These are phyloP conservation scores for Vaccinium myrtillus DNA, from an alignment of 148 eudicot species.

Conservation along the genomic window DNA sequence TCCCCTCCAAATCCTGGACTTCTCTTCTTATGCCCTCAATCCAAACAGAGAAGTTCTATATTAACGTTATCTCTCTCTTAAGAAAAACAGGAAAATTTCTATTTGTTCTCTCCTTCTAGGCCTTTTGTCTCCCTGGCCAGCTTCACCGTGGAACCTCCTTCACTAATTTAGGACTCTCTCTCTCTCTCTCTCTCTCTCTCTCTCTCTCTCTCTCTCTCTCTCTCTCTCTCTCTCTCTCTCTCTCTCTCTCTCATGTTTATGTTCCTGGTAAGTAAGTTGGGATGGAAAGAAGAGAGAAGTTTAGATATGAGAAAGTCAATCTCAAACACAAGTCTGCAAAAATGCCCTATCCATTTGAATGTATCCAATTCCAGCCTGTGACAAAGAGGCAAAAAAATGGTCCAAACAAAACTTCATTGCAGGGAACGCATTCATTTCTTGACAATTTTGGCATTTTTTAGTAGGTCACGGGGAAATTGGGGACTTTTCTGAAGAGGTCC, in stretches of 20 bases:
- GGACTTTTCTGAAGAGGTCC: background rate
- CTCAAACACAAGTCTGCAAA: background rate
- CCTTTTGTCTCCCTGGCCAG: background rate
- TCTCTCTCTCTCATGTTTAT: background rate
- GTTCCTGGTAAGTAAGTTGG: background rate
- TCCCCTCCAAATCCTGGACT: background rate
- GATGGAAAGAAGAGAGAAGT: background rate
- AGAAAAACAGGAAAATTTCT: background rate
- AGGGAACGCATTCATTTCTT: constrained; percentile 13
- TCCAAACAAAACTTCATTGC: background rate
- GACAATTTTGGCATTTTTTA: background rate
- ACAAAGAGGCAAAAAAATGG: background rate
- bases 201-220: no score
- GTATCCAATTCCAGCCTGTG: background rate
- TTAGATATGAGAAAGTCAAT: background rate
- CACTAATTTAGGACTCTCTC: no score
- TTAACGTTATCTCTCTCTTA: background rate
- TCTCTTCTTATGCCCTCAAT: background rate
- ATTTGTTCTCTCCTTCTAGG: background rate
- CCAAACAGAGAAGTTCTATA: background rate
- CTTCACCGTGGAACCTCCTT: background rate
- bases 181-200: no score
- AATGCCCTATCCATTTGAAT: background rate
- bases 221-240: no score
- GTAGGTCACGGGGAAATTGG: background rate